phyloP scores from a whole-genome alignment of 805 yeast genomes.

The Saccharomycopsis fodiens region DNA sequence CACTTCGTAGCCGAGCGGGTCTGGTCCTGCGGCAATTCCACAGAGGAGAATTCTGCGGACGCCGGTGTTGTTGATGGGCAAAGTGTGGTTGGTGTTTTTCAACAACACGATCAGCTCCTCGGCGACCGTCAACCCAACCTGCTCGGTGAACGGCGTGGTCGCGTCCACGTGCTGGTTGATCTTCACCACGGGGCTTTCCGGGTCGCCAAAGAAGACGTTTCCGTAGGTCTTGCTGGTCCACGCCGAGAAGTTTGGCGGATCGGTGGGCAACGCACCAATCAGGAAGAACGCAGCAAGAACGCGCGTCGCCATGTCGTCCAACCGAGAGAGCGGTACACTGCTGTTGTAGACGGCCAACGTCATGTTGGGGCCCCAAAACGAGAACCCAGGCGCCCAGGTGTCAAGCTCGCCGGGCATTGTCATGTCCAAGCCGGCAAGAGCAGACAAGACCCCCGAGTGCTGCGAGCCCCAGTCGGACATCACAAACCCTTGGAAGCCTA shows the following conservation, averaged over 20 bases:
- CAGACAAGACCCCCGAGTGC: conserved; percentile 48
- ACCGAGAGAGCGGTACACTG: conserved; percentile 42
- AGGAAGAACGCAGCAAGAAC: conserved; percentile 51
- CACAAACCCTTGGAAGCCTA: conserved; percentile 61
- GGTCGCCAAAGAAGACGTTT: conserved; percentile 41
- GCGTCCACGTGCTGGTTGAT: conserved; percentile 50
- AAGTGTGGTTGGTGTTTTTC: conserved; percentile 41
- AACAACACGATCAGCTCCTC: conserved; percentile 48
- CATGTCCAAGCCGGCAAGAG: conserved; percentile 56
- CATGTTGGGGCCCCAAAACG: conserved; percentile 50
- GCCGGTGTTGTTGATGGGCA: conserved; percentile 42
- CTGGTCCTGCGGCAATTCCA: conserved; percentile 46
- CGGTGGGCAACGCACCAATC: conserved; percentile 34
- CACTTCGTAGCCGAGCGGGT: conserved; percentile 44
- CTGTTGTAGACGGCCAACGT: conserved; percentile 47
- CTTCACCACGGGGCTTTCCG: conserved; percentile 43
- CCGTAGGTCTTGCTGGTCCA: conserved; percentile 50
- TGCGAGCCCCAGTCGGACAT: conserved; percentile 60
- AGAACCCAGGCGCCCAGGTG: conserved; percentile 43
- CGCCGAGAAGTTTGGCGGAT: conserved; percentile 45
- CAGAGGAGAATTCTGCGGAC: conserved; percentile 32
- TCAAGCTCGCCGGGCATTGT: conserved; percentile 54
- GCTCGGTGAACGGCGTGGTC: conserved; percentile 38
- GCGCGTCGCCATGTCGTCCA: conserved; percentile 57
- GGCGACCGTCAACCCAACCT: conserved; percentile 44